Base-by-base conservation (phyloP, 192 early-diverging fungal genomes). In the Umbelopsis isabellina region DNA sequence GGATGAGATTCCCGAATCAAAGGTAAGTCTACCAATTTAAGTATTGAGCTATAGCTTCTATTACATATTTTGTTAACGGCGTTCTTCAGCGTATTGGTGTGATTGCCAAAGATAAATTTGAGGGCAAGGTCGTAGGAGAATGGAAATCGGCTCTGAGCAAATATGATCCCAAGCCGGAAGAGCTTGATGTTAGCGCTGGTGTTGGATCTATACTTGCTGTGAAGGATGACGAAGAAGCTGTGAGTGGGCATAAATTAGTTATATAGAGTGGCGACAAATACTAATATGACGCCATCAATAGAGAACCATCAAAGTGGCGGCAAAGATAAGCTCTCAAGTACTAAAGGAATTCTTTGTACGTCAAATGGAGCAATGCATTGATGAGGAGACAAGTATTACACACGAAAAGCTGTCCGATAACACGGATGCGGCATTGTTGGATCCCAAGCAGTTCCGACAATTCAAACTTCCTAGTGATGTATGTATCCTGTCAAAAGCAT, bases 181-280 rank as follows among this genome's bases (percentile, higher is more conserved):
- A 84, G 66, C 81, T 89, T 7, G 95, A 98, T 78, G 76, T 97
- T 16, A 80, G 91, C 2, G 55, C 80, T 5, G 93, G 90, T 8
- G 69, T 98, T 37, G 87, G 92, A 1, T 72, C 82, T 15, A 75
- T 90, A 25, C 84, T 98, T 72, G 91, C 93, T 4, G 83, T 89
- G 46, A 99, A 99, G 76, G 97, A 98, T 74, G 91, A 92, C n/a
- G 90, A 91, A 52, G 96, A 97, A 76, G 70, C 95, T 50, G 91
- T 93, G 83, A 69, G 73, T 73, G 10, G 37, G 37, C 37, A 41
- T 41, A 41, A 41, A 1, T 2, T 41, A 41, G 10, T 5, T 10
- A 41, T 41, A 5, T 55, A 47, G 20, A 5, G 22, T 66, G 35
- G 13, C 15, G 16, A 46, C 16, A 23, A 27, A 12, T 53, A 75